Conservation (phyloP, 108 stramenopile species). For the Pseudonitzschia delicatissima region DNA sequence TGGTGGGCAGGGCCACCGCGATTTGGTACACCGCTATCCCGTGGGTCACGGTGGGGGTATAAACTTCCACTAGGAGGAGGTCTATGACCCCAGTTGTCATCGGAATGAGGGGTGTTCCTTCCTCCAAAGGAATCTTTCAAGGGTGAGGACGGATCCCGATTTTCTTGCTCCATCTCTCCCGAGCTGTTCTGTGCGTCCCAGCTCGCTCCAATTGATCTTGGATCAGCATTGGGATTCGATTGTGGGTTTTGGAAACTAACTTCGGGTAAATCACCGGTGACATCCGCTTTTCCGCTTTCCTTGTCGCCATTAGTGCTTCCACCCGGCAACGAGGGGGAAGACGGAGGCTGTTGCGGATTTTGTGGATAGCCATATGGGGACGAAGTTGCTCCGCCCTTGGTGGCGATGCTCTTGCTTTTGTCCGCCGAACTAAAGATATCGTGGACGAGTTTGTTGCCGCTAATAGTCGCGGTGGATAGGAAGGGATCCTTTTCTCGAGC, state of each 20-base stretch:
- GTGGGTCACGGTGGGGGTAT: background rate
- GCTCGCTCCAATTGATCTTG: too few species aligned
- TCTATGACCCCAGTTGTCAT: too few species aligned
- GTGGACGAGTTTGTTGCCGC: background rate
- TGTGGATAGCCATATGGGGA: slow-evolving; percentile 6
- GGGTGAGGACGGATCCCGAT: too few species aligned
- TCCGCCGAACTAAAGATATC: background rate
- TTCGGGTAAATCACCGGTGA: too few species aligned
- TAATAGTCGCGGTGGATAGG: background rate
- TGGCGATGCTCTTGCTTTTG: slow-evolving; percentile 17
- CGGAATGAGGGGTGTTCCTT: too few species aligned
- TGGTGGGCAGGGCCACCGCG: background rate
- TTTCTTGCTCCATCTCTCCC: too few species aligned
- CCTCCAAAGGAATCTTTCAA: too few species aligned
- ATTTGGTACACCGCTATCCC: background rate
- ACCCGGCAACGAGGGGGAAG: background rate
- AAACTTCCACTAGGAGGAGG: too few species aligned
- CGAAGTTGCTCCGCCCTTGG: slow-evolving; percentile 37
- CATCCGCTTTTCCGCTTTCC: too few species aligned
- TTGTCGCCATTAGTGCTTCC: background rate
- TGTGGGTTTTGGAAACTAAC: too few species aligned
- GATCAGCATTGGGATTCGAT: too few species aligned
- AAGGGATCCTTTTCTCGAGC: background rate
- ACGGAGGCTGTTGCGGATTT: background rate
- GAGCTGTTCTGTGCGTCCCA: too few species aligned